These are phyloP conservation scores for Blastobotrys chiropterorum DNA, from an alignment of 805 yeast genomes.

Conservation along the genomic window DNA sequence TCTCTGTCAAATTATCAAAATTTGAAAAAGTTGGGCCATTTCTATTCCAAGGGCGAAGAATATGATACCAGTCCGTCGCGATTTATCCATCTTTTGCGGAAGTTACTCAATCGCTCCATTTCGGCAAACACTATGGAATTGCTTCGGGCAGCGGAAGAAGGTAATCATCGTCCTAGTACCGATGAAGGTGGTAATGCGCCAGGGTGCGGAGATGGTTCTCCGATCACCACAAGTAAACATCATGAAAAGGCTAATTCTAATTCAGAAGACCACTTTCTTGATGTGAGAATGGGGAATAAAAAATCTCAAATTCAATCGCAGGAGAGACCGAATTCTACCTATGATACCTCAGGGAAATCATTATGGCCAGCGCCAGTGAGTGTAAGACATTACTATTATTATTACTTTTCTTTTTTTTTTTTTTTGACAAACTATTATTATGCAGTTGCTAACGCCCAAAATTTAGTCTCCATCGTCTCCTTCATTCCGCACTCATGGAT, in stretches of 20 bases:
- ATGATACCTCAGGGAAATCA: conserved; percentile 8
- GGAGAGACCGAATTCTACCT: conserved; percentile 13
- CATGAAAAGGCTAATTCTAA: background rate
- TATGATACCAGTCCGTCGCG: conserved; percentile 48
- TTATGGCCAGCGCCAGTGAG: conserved; percentile 9
- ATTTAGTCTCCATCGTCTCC: conserved; percentile 34
- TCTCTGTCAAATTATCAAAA: conserved; percentile 63
- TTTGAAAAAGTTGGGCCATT: conserved; percentile 40
- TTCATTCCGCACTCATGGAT: conserved; percentile 33
- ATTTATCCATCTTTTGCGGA: conserved; percentile 49
- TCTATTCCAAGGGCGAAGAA: conserved; percentile 26
- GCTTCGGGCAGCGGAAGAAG: background rate
- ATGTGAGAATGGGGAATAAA: background rate
- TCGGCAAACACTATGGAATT: conserved; percentile 12
- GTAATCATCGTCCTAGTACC: background rate
- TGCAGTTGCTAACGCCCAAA: no score
- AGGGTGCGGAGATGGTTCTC: background rate
- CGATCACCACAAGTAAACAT: background rate
- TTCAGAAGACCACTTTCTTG: background rate
- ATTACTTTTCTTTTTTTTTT: background rate
- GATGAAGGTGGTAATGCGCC: background rate
- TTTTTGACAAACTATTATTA: no score
- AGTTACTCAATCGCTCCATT: conserved; percentile 33
- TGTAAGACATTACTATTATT: background rate
- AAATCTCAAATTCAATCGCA: background rate